Percentiles rank a stretch among this genome's conserved stretches.
phyloP scores from a whole-genome alignment of 306 rosid species.

The Glycine tomentella region DNA sequence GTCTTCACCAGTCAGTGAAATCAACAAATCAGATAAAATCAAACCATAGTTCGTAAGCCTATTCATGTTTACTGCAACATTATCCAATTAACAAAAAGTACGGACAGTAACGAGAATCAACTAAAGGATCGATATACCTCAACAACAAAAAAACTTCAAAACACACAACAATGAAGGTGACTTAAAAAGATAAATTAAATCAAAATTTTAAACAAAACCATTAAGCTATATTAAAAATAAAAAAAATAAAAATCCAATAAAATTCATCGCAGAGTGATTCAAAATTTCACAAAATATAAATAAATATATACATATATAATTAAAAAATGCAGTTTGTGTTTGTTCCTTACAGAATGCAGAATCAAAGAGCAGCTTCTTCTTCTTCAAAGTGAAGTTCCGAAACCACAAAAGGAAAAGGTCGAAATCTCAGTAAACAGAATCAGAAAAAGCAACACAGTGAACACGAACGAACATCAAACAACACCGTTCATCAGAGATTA shows the following conservation, averaged over 20 bases:
- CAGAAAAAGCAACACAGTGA: slow-evolving; percentile 33
- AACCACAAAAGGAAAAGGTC: slow-evolving; percentile 1
- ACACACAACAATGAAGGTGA: slow-evolving; percentile 7
- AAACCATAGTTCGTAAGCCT: slow-evolving; percentile 1
- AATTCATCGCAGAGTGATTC: background rate
- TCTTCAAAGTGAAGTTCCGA: slow-evolving; percentile 25
- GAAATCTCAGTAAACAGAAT: slow-evolving; percentile 39
- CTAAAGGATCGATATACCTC: background rate
- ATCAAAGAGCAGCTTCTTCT: slow-evolving; percentile 29
- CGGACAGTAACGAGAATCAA: slow-evolving; percentile 1
- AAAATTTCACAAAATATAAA: background rate
- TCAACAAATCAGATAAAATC: slow-evolving; percentile 52
- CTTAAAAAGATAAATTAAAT: background rate
- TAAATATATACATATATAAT: background rate
- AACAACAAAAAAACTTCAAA: background rate
- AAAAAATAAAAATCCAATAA: background rate
- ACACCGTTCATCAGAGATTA: background rate
- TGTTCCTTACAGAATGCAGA: background rate
- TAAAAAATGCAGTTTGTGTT: slow-evolving; percentile 15
- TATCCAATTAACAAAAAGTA: slow-evolving; percentile 8
- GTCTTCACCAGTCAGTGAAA: slow-evolving; percentile 16
- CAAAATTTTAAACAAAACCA: background rate
- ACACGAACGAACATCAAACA: background rate
- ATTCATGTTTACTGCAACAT: slow-evolving; percentile 10
- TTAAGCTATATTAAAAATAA: background rate